Percentiles rank a stretch among this genome's conserved stretches.
These are phyloP conservation scores for Sporormia fimetaria DNA, from an alignment of 495 filamentous ascomycete species.

Conservation along the genomic window DNA sequence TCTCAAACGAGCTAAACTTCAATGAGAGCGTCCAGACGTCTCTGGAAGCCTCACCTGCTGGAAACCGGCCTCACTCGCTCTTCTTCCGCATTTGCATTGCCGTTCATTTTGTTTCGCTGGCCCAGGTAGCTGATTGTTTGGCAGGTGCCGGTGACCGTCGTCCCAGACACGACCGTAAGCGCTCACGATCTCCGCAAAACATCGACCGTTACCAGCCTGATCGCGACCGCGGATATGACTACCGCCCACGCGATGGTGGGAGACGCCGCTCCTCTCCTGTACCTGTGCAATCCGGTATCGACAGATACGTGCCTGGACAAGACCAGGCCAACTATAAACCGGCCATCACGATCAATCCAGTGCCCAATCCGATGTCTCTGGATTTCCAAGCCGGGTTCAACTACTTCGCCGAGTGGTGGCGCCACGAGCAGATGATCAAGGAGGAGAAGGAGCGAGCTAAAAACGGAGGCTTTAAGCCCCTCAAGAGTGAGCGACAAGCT, in stretches of 20 bases:
- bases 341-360: slow-evolving; percentile 53
- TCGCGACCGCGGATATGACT: slow-evolving; percentile 54
- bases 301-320: slow-evolving; percentile 90
- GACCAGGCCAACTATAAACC: slow-evolving; percentile 49
- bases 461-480: slow-evolving; percentile 62
- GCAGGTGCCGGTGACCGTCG: slow-evolving; percentile 30
- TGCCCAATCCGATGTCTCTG: slow-evolving; percentile 70
- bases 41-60: no score
- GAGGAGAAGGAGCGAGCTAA: slow-evolving; percentile 73
- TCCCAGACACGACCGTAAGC: slow-evolving; percentile 44
- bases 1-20: background rate
- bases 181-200: slow-evolving; percentile 38
- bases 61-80: background rate
- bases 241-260: slow-evolving; percentile 43
- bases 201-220: slow-evolving; percentile 40
- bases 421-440: slow-evolving; percentile 69
- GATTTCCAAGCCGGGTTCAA: slow-evolving; percentile 94
- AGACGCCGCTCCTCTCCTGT: slow-evolving; percentile 53
- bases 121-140: background rate
- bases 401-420: slow-evolving; percentile 96
- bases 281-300: slow-evolving; percentile 62
- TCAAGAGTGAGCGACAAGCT: slow-evolving; percentile 63
- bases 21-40: no score
- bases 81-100: background rate
- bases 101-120: background rate